These are phyloP conservation scores for Trematosphaeria pertusa DNA, from an alignment of 2,329 filamentous ascomycete species.

Conservation along the genomic window DNA sequence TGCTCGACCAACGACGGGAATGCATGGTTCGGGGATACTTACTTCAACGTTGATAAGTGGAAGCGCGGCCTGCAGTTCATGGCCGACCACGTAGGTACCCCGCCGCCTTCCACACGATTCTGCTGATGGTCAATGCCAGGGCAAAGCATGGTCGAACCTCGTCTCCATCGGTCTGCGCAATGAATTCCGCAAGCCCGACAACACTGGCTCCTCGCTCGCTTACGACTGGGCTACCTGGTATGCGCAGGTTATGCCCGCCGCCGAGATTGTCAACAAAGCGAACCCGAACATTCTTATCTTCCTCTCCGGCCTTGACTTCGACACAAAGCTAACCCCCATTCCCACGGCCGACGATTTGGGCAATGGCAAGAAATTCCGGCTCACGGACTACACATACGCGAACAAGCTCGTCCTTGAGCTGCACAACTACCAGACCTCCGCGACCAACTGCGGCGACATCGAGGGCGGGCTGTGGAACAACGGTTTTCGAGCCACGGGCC, in stretches of 20 bases:
- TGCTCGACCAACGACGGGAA: slow-evolving; percentile 58
- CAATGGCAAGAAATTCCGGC: slow-evolving; percentile 57
- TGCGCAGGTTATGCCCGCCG: slow-evolving; percentile 56
- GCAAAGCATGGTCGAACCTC: slow-evolving; percentile 55
- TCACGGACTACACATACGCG: slow-evolving; percentile 57
- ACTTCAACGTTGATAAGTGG: slow-evolving; percentile 68
- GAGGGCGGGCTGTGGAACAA: slow-evolving; percentile 56
- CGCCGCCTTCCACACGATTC: background rate
- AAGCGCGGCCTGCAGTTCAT: slow-evolving; percentile 66
- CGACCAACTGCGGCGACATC: slow-evolving; percentile 57
- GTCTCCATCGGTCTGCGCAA: slow-evolving; percentile 65
- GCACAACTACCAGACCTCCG: slow-evolving; percentile 66
- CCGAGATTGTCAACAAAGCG: slow-evolving; percentile 58
- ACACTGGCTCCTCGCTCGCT: slow-evolving; percentile 35
- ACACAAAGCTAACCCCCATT: slow-evolving; percentile 62
- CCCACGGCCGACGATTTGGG: slow-evolving; percentile 57
- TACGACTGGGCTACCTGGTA: slow-evolving; percentile 68
- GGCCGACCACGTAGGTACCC: slow-evolving; percentile 58
- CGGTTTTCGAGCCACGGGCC: slow-evolving; percentile 62
- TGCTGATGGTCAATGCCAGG: no score
- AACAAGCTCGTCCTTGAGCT: slow-evolving; percentile 67
- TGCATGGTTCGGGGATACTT: slow-evolving; percentile 65
- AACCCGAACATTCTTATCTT: slow-evolving; percentile 64
- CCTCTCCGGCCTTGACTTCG: slow-evolving; percentile 65
- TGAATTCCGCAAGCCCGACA: slow-evolving; percentile 50